These are phyloP conservation scores for Aulographum hederae DNA, from an alignment of 2,329 filamentous ascomycete species.

Conservation along the genomic window DNA sequence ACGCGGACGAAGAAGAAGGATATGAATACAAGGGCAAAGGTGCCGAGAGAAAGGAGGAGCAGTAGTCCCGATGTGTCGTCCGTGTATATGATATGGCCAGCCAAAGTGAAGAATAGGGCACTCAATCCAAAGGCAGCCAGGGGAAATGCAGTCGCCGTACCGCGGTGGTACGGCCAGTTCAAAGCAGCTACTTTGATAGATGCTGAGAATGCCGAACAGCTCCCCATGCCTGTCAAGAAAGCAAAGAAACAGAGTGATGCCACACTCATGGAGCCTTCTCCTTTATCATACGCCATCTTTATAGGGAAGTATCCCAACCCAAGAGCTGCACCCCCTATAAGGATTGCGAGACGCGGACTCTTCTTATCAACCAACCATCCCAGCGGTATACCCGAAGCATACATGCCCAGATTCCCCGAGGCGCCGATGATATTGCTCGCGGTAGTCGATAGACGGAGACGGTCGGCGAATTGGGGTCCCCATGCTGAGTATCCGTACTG, in stretches of 20 bases:
- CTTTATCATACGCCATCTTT: constrained; percentile 54
- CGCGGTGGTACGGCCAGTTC: constrained; percentile 81
- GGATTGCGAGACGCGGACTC: constrained; percentile 61
- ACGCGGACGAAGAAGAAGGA: constrained; percentile 80
- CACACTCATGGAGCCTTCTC: constrained; percentile 37
- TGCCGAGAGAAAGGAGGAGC: constrained; percentile 62
- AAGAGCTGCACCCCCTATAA: constrained; percentile 56
- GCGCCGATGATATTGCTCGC: constrained; percentile 72
- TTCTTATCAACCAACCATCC: constrained; percentile 73
- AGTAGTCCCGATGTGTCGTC: constrained; percentile 71
- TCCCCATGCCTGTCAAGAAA: constrained; percentile 71
- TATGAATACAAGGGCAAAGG: constrained; percentile 53
- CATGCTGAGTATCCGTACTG: constrained; percentile 98
- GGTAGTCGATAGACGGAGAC: constrained; percentile 73
- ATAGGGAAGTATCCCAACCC: constrained; percentile 74
- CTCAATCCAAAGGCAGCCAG: constrained; percentile 85
- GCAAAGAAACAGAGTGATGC: constrained; percentile 59
- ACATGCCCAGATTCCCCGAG: constrained; percentile 86
- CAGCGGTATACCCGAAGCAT: constrained; percentile 72
- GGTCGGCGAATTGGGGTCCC: constrained; percentile 86
- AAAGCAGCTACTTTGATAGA: constrained; percentile 74
- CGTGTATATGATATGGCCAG: constrained; percentile 62
- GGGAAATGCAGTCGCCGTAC: constrained; percentile 86
- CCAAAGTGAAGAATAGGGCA: constrained; percentile 83
- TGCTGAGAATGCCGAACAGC: constrained; percentile 78